phyloP scores from a whole-genome alignment of 306 rosid species.

The Castanopsis chinensis region DNA sequence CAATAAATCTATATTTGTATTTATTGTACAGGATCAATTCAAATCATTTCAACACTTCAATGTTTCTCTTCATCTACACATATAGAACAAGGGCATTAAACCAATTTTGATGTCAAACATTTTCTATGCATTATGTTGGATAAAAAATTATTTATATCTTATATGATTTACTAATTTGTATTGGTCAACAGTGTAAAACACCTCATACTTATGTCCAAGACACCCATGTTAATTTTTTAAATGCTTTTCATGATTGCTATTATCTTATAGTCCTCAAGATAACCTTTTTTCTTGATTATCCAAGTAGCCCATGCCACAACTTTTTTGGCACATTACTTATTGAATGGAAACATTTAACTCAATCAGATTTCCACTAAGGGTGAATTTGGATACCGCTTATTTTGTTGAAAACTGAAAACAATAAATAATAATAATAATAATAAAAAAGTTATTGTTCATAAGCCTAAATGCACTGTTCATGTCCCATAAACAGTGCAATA shows the following conservation, averaged over 20 bases:
- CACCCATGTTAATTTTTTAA: not conserved
- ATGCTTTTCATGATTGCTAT: not conserved
- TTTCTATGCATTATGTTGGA: not conserved
- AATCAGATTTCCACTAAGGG: not conserved
- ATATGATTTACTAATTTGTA: not conserved
- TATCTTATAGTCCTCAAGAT: not conserved
- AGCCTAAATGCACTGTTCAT: no score
- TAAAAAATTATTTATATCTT: not conserved
- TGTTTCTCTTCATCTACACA: no score
- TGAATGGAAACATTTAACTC: not conserved
- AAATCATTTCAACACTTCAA: not conserved
- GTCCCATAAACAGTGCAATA: no score
- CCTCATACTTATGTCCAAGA: not conserved
- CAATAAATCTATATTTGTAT: not conserved
- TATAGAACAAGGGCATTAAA: not conserved
- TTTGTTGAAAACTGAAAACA: no score
- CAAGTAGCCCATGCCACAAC: not conserved
- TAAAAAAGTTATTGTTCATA: no score
- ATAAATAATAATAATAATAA: no score
- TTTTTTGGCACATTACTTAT: not conserved
- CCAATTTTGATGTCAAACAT: not conserved
- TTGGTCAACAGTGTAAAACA: slow-evolving; percentile 10
- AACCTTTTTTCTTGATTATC: not conserved
- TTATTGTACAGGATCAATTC: not conserved
- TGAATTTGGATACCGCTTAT: no score